Base-by-base conservation (phyloP, 2,329 filamentous ascomycete species). In the Chaetomium olivaceum region DNA sequence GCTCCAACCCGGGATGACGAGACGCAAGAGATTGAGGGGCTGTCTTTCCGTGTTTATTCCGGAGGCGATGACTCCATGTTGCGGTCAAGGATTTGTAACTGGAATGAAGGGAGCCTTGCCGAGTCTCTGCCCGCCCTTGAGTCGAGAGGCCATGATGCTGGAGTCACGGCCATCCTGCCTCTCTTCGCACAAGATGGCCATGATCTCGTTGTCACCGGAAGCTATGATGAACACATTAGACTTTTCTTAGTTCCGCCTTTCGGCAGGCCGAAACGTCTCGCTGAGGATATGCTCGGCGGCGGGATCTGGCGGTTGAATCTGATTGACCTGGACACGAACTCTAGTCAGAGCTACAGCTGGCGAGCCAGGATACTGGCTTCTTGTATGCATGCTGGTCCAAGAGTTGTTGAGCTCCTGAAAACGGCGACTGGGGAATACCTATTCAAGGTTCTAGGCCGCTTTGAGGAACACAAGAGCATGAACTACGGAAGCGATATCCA, bases 381-480 rank as follows among this genome's bases (percentile, higher is more conserved):
- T 55, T 97, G 95, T 74, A 98, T 98, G 94, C 91, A 97, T 79
- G 92, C 91, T 2, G 95, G 95, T 0, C 83, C 87, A 11, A 85
- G 89, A 62, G 78, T 98, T n/a, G 73, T 90, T 7, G 78, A 82
- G 48, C 72, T 87, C 21, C 67, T 71, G 11, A 74, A 78, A 31
- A 73, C 75, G 1, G 72, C 77, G 1, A 77, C 68, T 66, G 78
- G 63, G n/a, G 68, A 69, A 21, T 92, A 89, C 85, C 74, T 73
- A 1, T 88, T 95, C 64, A 80, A 84, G 52, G 81, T 94, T 1
- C 70, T 93, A 56, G 88, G 85, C 0, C 85, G 83, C 61, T 96
- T 96, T 73, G 90, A 92, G 71, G 91, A 94, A 74, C 93, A 97
- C 75, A 82, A 91, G 78, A 97, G 92, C 76, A 97, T 97, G 92